Percentiles rank a stretch among this genome's conserved stretches.
These are phyloP conservation scores for Sarcodon aspratus DNA, from an alignment of 768 basidiomycete species.

Conservation along the genomic window DNA sequence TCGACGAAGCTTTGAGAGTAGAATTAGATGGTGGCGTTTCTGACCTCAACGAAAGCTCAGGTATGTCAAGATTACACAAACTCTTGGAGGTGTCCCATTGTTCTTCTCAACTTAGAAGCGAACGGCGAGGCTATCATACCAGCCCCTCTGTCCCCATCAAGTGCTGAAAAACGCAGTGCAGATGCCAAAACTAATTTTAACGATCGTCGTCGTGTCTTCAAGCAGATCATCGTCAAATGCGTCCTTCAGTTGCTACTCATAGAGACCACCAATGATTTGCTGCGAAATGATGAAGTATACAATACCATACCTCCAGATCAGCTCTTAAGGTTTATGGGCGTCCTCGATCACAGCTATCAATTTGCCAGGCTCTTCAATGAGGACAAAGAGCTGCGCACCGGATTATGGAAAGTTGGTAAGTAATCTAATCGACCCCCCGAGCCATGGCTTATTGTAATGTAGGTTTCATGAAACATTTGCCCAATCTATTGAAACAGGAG, in stretches of 20 bases:
- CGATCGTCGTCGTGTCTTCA: slow-evolving; percentile 81
- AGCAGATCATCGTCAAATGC: slow-evolving; percentile 99
- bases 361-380: slow-evolving; percentile 98
- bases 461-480: slow-evolving; percentile 99
- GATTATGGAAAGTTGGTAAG: slow-evolving; percentile 98
- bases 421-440: slow-evolving; percentile 11
- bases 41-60: slow-evolving; percentile 39
- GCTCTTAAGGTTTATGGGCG: slow-evolving; percentile 86
- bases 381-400: slow-evolving; percentile 92
- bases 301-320: slow-evolving; percentile 90
- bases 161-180: slow-evolving; percentile 32
- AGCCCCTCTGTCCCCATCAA: slow-evolving; percentile 77
- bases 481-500: slow-evolving; percentile 96
- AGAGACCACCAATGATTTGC: slow-evolving; percentile 91
- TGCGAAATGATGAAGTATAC: slow-evolving; percentile 89
- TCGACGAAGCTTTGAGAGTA: slow-evolving; percentile 83
- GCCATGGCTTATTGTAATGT: background rate
- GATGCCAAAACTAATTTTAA: slow-evolving; percentile 43
- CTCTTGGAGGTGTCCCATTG: background rate
- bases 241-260: slow-evolving; percentile 93
- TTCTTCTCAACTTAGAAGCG: slow-evolving; percentile 32
- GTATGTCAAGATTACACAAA: slow-evolving; percentile 6
- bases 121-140: slow-evolving; percentile 66
- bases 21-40: slow-evolving; percentile 56
- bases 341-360: slow-evolving; percentile 94